phyloP scores from a whole-genome alignment of 2,329 filamentous ascomycete genomes.

The Zymoseptoria pseudotritici region DNA sequence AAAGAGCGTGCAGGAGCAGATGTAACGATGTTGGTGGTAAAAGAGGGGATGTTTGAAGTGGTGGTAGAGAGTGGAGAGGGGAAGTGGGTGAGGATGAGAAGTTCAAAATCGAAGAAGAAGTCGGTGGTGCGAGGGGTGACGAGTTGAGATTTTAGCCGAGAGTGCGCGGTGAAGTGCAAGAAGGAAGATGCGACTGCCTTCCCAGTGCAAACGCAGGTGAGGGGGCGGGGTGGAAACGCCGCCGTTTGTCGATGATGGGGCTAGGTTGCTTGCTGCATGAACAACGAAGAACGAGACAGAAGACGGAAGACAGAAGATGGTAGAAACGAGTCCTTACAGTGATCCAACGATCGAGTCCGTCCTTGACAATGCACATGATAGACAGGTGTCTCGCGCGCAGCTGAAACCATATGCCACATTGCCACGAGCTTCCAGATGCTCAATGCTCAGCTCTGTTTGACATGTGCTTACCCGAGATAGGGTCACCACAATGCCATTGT shows the following conservation, averaged over 20 bases:
- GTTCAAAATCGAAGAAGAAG: neutral
- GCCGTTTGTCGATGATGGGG: constrained; percentile 5
- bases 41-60: neutral
- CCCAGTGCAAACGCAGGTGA: neutral
- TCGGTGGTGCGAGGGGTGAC: neutral
- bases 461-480: constrained; percentile 11
- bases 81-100: neutral
- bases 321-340: neutral
- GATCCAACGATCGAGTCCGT: neutral
- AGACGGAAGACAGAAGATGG: constrained; percentile 1
- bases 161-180: neutral
- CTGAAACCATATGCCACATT: neutral
- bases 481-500: constrained; percentile 9
- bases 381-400: neutral
- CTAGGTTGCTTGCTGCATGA: constrained; percentile 4
- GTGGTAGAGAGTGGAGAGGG: neutral
- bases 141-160: neutral
- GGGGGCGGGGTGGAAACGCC: constrained; percentile 5
- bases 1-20: neutral
- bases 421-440: neutral
- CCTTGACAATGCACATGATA: neutral
- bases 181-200: neutral
- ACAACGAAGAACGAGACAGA: neutral
- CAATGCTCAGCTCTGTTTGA: neutral
- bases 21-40: neutral